phyloP scores from a whole-genome alignment of 176 grass and related monocot species.

The Cocos nucifera region DNA sequence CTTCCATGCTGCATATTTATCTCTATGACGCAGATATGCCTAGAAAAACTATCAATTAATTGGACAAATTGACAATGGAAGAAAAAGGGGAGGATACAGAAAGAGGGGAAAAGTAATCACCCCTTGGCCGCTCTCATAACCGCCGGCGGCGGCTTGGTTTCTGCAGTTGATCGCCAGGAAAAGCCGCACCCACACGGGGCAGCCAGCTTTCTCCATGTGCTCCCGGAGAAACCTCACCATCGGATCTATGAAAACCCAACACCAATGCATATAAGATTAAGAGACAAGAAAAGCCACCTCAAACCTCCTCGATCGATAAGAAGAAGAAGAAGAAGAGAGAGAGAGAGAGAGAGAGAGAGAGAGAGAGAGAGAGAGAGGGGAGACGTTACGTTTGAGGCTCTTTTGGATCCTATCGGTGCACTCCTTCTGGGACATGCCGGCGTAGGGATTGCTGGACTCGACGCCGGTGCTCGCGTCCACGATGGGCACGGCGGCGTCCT shows the following conservation, averaged over 20 bases:
- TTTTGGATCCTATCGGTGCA: slow-evolving; percentile 47
- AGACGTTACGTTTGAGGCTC: slow-evolving; percentile 39
- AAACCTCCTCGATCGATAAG: background rate
- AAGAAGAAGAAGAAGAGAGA: background rate
- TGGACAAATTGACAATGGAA: no score
- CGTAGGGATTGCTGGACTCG: background rate
- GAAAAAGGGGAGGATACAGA: no score
- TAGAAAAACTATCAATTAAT: no score
- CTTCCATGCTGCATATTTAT: no score
- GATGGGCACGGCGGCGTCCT: slow-evolving; percentile 8
- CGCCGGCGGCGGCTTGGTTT: slow-evolving; percentile 24
- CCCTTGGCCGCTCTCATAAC: slow-evolving; percentile 30
- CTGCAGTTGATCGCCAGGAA: slow-evolving; percentile 34
- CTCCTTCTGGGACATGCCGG: slow-evolving; percentile 39
- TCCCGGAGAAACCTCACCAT: slow-evolving; percentile 68
- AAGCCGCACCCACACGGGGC: slow-evolving; percentile 45
- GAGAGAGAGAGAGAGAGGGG: background rate
- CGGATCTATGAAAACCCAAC: slow-evolving; percentile 41
- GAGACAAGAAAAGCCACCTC: background rate
- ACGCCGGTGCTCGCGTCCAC: slow-evolving; percentile 5
- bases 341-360: background rate
- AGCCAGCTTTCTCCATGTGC: slow-evolving; percentile 56
- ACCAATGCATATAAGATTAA: background rate
- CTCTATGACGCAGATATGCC: no score
- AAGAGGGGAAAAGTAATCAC: slow-evolving; percentile 20